A percentile compares a stretch with the other conserved stretches of the same genome.
Evolutionary conservation across 108 stramenopile genomes (phyloP).

Genomic region (Pseudonitzschia pungens): DNA sequence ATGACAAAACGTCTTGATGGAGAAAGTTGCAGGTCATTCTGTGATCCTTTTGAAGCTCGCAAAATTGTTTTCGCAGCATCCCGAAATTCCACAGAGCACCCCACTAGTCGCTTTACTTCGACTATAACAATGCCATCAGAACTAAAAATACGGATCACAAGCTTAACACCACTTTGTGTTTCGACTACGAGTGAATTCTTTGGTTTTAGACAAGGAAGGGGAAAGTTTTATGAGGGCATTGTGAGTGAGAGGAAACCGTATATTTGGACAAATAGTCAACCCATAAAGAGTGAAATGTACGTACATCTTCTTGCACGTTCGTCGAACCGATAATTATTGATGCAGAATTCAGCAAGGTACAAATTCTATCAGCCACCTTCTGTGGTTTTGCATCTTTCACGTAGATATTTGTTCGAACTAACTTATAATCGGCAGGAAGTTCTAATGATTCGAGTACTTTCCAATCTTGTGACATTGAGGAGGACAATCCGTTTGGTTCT

Average conservation of each 20-base stretch:
- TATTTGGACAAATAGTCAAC: no score
- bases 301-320: neutral
- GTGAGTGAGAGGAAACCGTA: neutral
- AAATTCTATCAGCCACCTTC: conserved; percentile 26
- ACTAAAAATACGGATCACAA: conserved; percentile 18
- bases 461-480: neutral
- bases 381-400: conserved; percentile 17
- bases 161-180: conserved; percentile 17
- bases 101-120: conserved; percentile 27
- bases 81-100: conserved; percentile 28
- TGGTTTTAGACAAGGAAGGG: neutral
- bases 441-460: neutral
- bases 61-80: conserved; percentile 22
- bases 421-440: conserved; percentile 19
- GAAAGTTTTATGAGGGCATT: neutral
- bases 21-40: neutral
- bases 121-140: conserved; percentile 29
- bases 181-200: conserved; percentile 29
- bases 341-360: neutral
- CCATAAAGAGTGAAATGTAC: neutral
- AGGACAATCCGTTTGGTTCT: neutral
- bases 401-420: conserved; percentile 32
- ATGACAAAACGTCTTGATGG: conserved; percentile 17
- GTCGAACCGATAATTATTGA: neutral
- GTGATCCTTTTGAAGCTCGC: conserved; percentile 30